Evolutionary conservation across 2,329 filamentous ascomycete species (phyloP).

Genomic region (Harringtonia lauricola): DNA sequence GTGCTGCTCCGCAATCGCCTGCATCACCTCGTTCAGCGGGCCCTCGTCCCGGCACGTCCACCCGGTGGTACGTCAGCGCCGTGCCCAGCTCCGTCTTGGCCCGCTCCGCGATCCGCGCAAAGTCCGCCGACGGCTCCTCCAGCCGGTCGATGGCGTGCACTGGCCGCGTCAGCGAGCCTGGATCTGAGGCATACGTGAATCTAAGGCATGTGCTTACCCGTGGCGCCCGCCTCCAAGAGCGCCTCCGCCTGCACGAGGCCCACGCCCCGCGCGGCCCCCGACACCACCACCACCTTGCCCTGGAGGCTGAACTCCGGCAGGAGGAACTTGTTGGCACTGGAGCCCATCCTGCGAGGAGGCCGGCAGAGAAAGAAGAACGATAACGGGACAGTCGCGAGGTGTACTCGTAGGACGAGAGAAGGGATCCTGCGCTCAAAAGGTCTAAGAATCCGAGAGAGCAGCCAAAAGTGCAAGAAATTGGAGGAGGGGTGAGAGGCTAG

Average conservation of each 20-base stretch:
- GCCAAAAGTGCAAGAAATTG: too few species aligned
- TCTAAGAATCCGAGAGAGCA: too few species aligned
- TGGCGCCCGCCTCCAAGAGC: slow-evolving; percentile 68
- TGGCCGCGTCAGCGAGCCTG: slow-evolving; percentile 13
- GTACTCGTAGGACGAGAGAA: too few species aligned
- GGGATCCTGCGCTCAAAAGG: too few species aligned
- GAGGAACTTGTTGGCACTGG: not conserved
- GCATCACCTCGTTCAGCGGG: slow-evolving; percentile 54
- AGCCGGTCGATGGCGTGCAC: slow-evolving; percentile 59
- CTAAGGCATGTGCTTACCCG: slow-evolving; percentile 7
- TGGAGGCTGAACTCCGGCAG: slow-evolving; percentile 68
- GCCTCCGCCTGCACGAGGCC: slow-evolving; percentile 72
- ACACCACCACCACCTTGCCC: slow-evolving; percentile 65
- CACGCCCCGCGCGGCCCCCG: slow-evolving; percentile 65
- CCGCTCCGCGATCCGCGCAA: slow-evolving; percentile 51
- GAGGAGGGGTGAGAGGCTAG: too few species aligned
- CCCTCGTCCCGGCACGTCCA: slow-evolving; percentile 69
- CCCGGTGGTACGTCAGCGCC: slow-evolving; percentile 60
- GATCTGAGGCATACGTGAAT: slow-evolving; percentile 18
- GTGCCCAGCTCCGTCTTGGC: slow-evolving; percentile 55
- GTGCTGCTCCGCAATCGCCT: slow-evolving; percentile 56
- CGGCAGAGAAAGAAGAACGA: not conserved
- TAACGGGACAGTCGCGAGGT: too few species aligned
- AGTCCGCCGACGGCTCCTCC: slow-evolving; percentile 42
- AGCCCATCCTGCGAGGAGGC: not conserved